Evolutionary conservation across 2,329 filamentous ascomycete genomes (phyloP).

Genomic region (Pestalotiopsis sp.): DNA sequence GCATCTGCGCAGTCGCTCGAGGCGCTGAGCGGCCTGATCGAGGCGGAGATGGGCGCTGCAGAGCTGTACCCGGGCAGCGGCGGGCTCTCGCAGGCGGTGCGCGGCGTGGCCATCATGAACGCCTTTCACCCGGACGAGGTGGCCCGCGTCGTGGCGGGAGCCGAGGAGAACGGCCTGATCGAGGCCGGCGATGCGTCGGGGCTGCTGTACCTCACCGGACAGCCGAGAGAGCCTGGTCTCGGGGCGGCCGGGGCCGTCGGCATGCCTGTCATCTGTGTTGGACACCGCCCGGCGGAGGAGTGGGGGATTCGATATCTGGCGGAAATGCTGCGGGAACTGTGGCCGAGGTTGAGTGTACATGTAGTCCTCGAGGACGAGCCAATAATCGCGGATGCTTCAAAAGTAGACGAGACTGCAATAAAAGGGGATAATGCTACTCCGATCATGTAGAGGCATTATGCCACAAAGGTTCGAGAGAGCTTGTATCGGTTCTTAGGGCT

Average conservation of each 20-base stretch:
- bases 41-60: slow-evolving; percentile 12
- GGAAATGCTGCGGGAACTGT: slow-evolving; percentile 7
- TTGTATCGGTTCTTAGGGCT: no score
- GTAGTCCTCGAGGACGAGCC: slow-evolving; percentile 16
- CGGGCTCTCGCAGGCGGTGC: neutral
- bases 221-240: slow-evolving; percentile 15
- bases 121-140: slow-evolving; percentile 21
- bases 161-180: neutral
- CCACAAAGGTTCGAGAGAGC: neutral
- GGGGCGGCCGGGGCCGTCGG: slow-evolving; percentile 10
- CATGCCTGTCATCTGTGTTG: slow-evolving; percentile 19
- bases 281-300: slow-evolving; percentile 18
- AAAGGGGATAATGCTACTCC: neutral
- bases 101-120: slow-evolving; percentile 19
- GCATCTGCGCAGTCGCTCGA: neutral
- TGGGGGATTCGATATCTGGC: slow-evolving; percentile 19
- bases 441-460: neutral
- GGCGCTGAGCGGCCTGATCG: neutral
- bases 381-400: no score
- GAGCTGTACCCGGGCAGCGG: slow-evolving; percentile 11
- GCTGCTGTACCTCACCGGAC: slow-evolving; percentile 18
- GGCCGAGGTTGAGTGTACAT: slow-evolving; percentile 15
- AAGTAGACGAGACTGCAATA: neutral
- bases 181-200: neutral
- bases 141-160: slow-evolving; percentile 8